A percentile compares a stretch with the other conserved stretches of the same genome.
Conservation (phyloP, 345 rosid species). For the Lepidium africanum region DNA sequence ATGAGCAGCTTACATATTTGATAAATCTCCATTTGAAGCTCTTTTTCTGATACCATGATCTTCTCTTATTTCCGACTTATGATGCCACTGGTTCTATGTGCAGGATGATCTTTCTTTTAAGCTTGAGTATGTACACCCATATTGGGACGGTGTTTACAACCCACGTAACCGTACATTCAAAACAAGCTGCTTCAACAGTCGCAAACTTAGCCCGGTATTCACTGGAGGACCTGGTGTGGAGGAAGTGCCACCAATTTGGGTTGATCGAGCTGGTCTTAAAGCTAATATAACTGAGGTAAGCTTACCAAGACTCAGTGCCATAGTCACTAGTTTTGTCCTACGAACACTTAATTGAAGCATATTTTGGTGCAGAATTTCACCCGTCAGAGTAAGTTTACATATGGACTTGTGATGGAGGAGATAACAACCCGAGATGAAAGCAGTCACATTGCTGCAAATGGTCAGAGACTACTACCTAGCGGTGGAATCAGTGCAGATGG, state of each 20-base stretch:
- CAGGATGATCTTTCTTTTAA: conserved; percentile 99
- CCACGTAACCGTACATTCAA: conserved; percentile 83
- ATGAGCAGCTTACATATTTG: background rate
- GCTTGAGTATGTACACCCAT: conserved; percentile 97
- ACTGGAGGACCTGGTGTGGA: conserved; percentile 98
- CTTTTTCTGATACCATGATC: background rate
- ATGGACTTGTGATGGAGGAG: conserved; percentile 98
- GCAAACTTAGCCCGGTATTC: conserved; percentile 95
- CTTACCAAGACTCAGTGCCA: conserved; percentile 1
- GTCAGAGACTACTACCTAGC: conserved; percentile 89
- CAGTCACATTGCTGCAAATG: conserved; percentile 79
- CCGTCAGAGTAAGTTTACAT: conserved; percentile 95
- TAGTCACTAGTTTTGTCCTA: background rate
- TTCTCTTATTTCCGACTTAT: background rate
- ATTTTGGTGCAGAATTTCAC: conserved; percentile 68
- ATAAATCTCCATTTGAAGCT: background rate
- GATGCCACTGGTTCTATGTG: background rate
- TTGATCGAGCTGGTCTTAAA: conserved; percentile 91
- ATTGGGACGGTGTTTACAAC: conserved; percentile 76
- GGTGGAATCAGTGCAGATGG: conserved; percentile 99
- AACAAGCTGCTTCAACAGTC: conserved; percentile 87
- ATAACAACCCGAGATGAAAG: conserved; percentile 96
- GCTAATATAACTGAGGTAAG: conserved; percentile 94
- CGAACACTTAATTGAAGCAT: background rate
- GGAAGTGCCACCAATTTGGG: conserved; percentile 99